Conservation (phyloP, 345 rosid genomes). For the Dipteronia dyeriana region DNA sequence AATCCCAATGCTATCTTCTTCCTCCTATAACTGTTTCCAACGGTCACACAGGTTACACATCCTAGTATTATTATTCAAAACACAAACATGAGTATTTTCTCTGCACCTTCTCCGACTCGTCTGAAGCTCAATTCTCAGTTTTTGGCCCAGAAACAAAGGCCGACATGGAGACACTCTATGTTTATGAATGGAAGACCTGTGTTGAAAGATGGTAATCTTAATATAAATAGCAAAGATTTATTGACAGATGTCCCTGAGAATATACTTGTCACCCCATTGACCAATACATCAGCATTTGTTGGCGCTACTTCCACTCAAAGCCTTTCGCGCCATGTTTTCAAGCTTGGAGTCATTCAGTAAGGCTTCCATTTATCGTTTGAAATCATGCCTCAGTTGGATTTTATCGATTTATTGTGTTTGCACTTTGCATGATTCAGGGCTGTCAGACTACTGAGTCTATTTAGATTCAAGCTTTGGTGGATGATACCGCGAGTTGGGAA, state of each 20-base stretch:
- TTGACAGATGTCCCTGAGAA: conserved; percentile 46
- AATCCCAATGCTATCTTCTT: conserved; percentile 15
- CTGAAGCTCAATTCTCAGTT: conserved; percentile 12
- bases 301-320: conserved; percentile 44
- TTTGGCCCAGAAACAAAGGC: conserved; percentile 14
- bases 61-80: background rate
- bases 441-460: conserved; percentile 43
- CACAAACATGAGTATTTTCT: conserved; percentile 6
- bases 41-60: background rate
- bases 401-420: background rate
- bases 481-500: conserved; percentile 57
- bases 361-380: background rate
- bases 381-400: too few species aligned
- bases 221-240: conserved; percentile 32
- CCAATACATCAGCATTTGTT: conserved; percentile 41
- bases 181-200: conserved; percentile 38
- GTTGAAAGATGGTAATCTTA: conserved; percentile 42
- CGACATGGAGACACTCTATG: conserved; percentile 41
- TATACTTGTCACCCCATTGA: conserved; percentile 39
- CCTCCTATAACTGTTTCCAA: conserved; percentile 1
- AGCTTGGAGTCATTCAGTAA: conserved; percentile 52
- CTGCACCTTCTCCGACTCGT: background rate
- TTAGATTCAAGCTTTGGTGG: conserved; percentile 56
- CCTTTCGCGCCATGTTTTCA: conserved; percentile 50
- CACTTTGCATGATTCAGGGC: conserved; percentile 31